Base-by-base conservation (phyloP, 2,329 filamentous ascomycete genomes). In the Tothia fuscella region DNA sequence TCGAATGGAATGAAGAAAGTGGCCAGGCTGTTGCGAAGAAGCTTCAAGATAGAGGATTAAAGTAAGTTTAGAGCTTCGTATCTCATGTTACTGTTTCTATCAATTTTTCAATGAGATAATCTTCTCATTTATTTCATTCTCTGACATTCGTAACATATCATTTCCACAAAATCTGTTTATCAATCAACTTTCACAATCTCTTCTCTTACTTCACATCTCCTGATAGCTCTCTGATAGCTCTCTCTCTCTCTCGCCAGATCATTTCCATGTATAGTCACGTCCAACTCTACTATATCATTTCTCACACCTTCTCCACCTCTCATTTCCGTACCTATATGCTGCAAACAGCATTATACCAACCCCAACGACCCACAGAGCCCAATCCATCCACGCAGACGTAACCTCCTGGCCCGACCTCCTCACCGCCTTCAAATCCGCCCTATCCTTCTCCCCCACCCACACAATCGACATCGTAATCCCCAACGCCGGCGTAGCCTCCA, bases 361-460 rank as follows among this genome's bases (percentile, higher is more conserved):
- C 34, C 21, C 2, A 37, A 4, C 22, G 5, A 16, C 5, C 6
- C 20, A 14, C 6, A 49, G 45, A 2, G 54, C 55, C 4, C 51
- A 54, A 20, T 59, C 58, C 37, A 51, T 55, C 9, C 41, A 47
- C 28, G 53, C 52, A 39, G 53, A 62, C 44, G 55, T 60, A 7
- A 51, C 50, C 5, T 51, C 50, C 3, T 59, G 55, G 43, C 31
- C 45, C 5, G 50, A 52, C 5, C 56, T 58, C 41, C 45, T 51
- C 14, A 40, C 38, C 2, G 50, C 57, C 33, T 61, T 61, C 48
- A 53, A 57, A 31, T 47, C 46, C 3, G 56, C 57, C 1, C 45
- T 59, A 13, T 6, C 28, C 1, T 55, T 53, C 17, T 54, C 56
- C 5, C 45, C 48, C 0, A 50, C 43, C 5, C 37, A 43, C n/a